Evolutionary conservation across 2,329 filamentous ascomycete genomes (phyloP).

Genomic region (Emmonsiellopsis sp.): DNA sequence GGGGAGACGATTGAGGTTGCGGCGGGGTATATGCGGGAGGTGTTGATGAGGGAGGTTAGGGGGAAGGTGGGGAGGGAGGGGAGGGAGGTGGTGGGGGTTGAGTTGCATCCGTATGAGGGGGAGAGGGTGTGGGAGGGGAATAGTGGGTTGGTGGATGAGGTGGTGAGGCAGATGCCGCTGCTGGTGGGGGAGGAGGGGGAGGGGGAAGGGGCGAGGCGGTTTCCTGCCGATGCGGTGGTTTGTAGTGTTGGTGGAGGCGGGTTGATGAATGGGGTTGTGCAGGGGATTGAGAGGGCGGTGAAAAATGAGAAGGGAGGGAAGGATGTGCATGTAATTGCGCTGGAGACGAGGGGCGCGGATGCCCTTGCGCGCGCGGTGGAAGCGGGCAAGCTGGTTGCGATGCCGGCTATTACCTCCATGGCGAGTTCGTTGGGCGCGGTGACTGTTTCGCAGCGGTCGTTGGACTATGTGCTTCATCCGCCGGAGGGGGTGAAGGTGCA

Average conservation of each 20-base stretch:
- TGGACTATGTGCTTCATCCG: slow-evolving; percentile 51
- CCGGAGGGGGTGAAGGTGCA: slow-evolving; percentile 42
- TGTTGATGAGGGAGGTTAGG: slow-evolving; percentile 36
- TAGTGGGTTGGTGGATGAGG: slow-evolving; percentile 36
- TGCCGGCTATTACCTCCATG: slow-evolving; percentile 64
- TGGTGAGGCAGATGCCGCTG: slow-evolving; percentile 32
- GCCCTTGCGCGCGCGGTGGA: slow-evolving; percentile 55
- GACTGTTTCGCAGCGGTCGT: slow-evolving; percentile 59
- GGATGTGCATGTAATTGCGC: slow-evolving; percentile 52
- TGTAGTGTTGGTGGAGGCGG: slow-evolving; percentile 77
- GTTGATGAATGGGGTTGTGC: slow-evolving; percentile 65
- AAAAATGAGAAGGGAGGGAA: slow-evolving; percentile 12
- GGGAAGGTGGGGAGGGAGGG: slow-evolving; percentile 20
- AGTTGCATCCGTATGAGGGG: slow-evolving; percentile 38
- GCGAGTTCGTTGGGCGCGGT: slow-evolving; percentile 67
- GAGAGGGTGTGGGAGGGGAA: slow-evolving; percentile 39
- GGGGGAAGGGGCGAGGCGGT: slow-evolving; percentile 16
- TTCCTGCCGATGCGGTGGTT: slow-evolving; percentile 58
- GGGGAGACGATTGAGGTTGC: slow-evolving; percentile 63
- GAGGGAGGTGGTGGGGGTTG: slow-evolving; percentile 28
- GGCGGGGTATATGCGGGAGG: slow-evolving; percentile 54
- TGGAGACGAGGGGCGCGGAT: slow-evolving; percentile 69
- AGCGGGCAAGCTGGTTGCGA: slow-evolving; percentile 45
- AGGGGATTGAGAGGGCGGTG: slow-evolving; percentile 50
- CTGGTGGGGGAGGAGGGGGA: slow-evolving; percentile 24